phyloP scores from a whole-genome alignment of 345 rosid genomes.

The Gossypium ekmanianum region DNA sequence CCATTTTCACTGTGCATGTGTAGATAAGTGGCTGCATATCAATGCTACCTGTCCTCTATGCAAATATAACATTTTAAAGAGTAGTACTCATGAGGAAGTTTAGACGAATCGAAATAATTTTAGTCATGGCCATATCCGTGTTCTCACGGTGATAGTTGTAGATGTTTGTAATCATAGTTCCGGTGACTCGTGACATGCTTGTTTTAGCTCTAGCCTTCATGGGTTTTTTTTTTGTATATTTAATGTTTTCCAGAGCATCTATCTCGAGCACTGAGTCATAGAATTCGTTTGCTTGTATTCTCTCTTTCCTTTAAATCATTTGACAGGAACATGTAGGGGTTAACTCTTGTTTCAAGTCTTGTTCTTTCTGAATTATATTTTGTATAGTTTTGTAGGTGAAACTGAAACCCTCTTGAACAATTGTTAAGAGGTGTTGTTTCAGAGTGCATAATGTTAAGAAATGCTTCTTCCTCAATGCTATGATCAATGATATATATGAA shows the following conservation, averaged over 20 bases:
- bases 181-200: conserved; percentile 14
- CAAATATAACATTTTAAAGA: conserved; percentile 88
- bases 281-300: background rate
- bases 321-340: background rate
- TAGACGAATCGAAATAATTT: conserved; percentile 20
- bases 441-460: too few species aligned
- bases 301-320: background rate
- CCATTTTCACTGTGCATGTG: conserved; percentile 86
- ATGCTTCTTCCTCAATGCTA: too few species aligned
- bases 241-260: conserved; percentile 9
- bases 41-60: conserved; percentile 97
- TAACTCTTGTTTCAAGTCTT: background rate
- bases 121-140: conserved; percentile 1
- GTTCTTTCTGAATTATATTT: background rate
- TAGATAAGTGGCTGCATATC: conserved; percentile 89
- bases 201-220: conserved; percentile 17
- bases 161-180: background rate
- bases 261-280: background rate
- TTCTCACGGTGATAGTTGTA: conserved; percentile 4
- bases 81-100: conserved; percentile 62
- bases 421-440: too few species aligned
- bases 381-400: background rate
- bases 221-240: conserved; percentile 13
- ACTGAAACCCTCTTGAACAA: too few species aligned
- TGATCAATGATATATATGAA: too few species aligned